Evolutionary conservation across 1,284 basidiomycete genomes (phyloP), one percentile per base, ranked within the genome.

Genomic region (Fomes fomentarius): DNA sequence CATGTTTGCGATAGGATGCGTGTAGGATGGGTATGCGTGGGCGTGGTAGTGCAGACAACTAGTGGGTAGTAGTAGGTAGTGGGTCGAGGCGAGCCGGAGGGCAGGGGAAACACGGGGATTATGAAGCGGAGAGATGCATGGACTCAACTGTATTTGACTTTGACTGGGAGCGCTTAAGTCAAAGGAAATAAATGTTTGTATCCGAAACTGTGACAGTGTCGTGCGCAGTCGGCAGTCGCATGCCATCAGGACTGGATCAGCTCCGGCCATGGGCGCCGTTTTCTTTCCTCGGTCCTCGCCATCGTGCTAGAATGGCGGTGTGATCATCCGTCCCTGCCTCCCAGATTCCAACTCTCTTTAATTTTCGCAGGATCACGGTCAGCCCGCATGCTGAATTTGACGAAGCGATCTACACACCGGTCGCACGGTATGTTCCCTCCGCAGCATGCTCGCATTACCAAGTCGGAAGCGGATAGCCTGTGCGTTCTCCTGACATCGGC

Each of bases 1-100:
- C 84, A 87, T 86, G 41, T 48, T 47, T 40, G 40, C 34, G 30
- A n/a, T n/a, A n/a, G n/a, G n/a, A n/a, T 33, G 35, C 19, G 12
- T 33, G 28, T 35, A 48, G 34, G 10, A 37, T 28, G 39, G 17
- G 50, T 26, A 34, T 8, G 33, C n/a, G 39, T n/a, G 42, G 22
- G 45, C 35, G 34, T 33, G 15, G 22, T 37, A 28, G 43, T 8
- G 39, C 41, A 40, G 35, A 15, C 11, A 8, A 31, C 33, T 25
- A 14, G 34, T 26, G 25, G 34, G 41, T 30, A 12, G 42, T 11
- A 28, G 42, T 24, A 31, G 37, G 45, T 26, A 10, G 37, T 26
- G 26, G 47, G 38, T n/a, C 11, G 47, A 21, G 31, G 30, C 31
- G 38, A 28, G 47, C 33, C 15, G 24, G 30, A 33, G 56, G 38